Conservation (phyloP, 306 rosid species). For the Crataegus laevigata region DNA sequence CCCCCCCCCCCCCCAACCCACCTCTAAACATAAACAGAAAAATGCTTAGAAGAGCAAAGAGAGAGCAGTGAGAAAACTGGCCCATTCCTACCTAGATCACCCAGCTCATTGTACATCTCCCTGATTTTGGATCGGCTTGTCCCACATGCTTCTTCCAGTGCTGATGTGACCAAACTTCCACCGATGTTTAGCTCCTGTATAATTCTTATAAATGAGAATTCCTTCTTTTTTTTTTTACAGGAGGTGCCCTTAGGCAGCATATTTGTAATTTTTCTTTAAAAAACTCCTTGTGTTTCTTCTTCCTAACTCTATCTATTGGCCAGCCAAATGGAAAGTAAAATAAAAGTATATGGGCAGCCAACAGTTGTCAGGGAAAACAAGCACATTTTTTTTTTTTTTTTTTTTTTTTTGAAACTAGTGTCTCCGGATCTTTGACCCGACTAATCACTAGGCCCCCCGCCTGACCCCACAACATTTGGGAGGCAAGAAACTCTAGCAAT, state of each 20-base stretch:
- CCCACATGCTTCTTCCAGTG: conserved; percentile 86
- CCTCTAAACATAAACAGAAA: conserved; percentile 4
- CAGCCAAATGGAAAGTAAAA: neutral
- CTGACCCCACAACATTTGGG: too few relatives aligned
- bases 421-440: too few relatives aligned
- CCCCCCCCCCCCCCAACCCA: neutral
- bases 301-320: neutral
- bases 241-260: too few relatives aligned
- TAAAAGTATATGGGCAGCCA: neutral
- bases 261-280: too few relatives aligned
- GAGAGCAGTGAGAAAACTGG: conserved; percentile 12
- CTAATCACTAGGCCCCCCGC: too few relatives aligned
- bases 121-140: conserved; percentile 56
- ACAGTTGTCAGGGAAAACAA: neutral
- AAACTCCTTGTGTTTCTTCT: conserved; percentile 7
- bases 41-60: conserved; percentile 13
- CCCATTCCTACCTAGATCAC: conserved; percentile 70
- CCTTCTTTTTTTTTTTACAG: neutral
- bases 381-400: too few relatives aligned
- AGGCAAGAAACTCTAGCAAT: too few relatives aligned
- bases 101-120: conserved; percentile 82
- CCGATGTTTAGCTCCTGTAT: conserved; percentile 85
- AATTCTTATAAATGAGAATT: conserved; percentile 1
- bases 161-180: conserved; percentile 75
- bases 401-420: too few relatives aligned